Evolutionary conservation across 306 rosid genomes (phyloP).

Genomic region (barrel medic (Medicago truncatula)): DNA sequence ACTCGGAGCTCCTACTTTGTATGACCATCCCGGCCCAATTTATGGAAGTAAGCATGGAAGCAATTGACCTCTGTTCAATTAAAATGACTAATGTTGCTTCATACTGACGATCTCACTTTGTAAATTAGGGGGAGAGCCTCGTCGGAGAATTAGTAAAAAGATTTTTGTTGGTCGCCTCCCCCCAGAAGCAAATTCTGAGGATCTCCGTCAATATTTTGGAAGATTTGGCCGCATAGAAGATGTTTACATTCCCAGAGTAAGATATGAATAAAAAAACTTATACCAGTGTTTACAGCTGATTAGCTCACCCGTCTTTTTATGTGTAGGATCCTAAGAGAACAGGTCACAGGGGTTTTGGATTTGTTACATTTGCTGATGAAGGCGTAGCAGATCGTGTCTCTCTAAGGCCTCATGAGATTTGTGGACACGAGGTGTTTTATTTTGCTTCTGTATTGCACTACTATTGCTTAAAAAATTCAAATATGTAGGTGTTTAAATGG

Average conservation of each 20-base stretch:
- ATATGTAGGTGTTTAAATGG: constrained; percentile 27
- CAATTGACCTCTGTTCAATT: not conserved
- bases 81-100: constrained; percentile 31
- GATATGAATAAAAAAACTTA: constrained; percentile 22
- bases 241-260: constrained; percentile 91
- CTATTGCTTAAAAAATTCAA: not conserved
- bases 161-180: constrained; percentile 92
- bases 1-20: constrained; percentile 95
- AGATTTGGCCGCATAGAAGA: constrained; percentile 90
- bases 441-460: constrained; percentile 11
- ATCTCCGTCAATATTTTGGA: constrained; percentile 91
- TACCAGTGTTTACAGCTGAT: constrained; percentile 11
- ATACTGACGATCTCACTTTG: constrained; percentile 35
- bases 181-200: constrained; percentile 84
- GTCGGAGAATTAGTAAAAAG: constrained; percentile 78
- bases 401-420: constrained; percentile 88
- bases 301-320: constrained; percentile 20
- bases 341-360: constrained; percentile 97
- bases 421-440: constrained; percentile 79
- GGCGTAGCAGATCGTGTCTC: constrained; percentile 96
- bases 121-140: constrained; percentile 79
- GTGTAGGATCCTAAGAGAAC: constrained; percentile 91
- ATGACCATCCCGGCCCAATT: constrained; percentile 85
- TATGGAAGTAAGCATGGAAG: constrained; percentile 77
- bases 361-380: constrained; percentile 94